Evolutionary conservation across 192 early-diverging fungal genomes (phyloP).

Genomic region (Coemansia sp.): DNA sequence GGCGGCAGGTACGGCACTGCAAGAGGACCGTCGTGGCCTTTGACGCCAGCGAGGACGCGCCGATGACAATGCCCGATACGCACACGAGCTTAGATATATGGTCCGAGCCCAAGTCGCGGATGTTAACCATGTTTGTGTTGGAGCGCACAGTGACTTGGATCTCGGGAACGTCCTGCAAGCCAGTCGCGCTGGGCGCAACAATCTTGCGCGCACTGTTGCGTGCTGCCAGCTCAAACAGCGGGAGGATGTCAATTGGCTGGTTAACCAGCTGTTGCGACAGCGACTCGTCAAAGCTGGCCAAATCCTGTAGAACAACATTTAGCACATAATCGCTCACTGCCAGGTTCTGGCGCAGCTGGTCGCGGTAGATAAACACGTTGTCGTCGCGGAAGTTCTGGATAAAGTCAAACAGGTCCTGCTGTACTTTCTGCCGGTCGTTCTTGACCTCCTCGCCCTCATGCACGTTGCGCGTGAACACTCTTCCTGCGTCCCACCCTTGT

Average conservation of each 20-base stretch:
- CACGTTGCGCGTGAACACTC: conserved; percentile 73
- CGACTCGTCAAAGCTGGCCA: conserved; percentile 82
- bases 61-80: conserved; percentile 95
- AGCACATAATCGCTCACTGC: conserved; percentile 76
- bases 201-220: conserved; percentile 77
- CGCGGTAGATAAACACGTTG: conserved; percentile 86
- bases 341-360: conserved; percentile 88
- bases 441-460: conserved; percentile 62
- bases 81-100: conserved; percentile 91
- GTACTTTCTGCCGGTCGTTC: conserved; percentile 62
- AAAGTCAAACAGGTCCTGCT: conserved; percentile 77
- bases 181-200: conserved; percentile 58
- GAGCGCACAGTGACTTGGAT: conserved; percentile 89
- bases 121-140: conserved; percentile 83
- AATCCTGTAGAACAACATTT: conserved; percentile 86
- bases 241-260: conserved; percentile 79
- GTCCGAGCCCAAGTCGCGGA: conserved; percentile 86
- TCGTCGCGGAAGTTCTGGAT: conserved; percentile 85
- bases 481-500: conserved; percentile 84
- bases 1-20: conserved; percentile 86
- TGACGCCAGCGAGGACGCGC: conserved; percentile 82
- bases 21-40: conserved; percentile 89
- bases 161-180: conserved; percentile 70
- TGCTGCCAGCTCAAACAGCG: conserved; percentile 89
- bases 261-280: conserved; percentile 80